Evolutionary conservation across 148 eudicot species (phyloP).

Genomic region (Cornus florida): DNA sequence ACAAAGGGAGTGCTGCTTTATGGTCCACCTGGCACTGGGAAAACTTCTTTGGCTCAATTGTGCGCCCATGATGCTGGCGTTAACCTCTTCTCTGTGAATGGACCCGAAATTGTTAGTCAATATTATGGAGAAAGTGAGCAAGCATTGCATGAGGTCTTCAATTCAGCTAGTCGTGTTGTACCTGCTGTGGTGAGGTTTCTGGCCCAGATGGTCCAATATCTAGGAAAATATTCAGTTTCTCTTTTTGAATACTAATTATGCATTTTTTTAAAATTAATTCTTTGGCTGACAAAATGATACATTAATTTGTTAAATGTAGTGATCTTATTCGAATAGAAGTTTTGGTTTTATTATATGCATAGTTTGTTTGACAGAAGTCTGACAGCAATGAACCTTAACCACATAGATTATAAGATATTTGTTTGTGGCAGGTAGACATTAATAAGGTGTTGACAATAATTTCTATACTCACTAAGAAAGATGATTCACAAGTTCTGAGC

Average conservation of each 20-base stretch:
- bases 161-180: constrained; percentile 66
- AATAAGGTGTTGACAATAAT: not conserved
- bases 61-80: constrained; percentile 84
- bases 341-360: not conserved
- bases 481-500: too few species aligned
- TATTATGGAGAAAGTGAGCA: constrained; percentile 87
- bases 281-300: constrained; percentile 6
- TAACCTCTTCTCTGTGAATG: constrained; percentile 74
- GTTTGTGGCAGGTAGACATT: not conserved
- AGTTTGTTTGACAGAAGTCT: not conserved
- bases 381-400: not conserved
- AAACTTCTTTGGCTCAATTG: constrained; percentile 76
- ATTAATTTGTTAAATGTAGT: not conserved
- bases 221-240: not conserved
- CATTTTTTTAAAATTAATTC: not conserved
- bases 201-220: not conserved
- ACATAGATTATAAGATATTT: not conserved
- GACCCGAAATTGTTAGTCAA: constrained; percentile 80
- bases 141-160: constrained; percentile 73
- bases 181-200: constrained; percentile 85
- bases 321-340: not conserved
- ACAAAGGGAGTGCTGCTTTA: constrained; percentile 96
- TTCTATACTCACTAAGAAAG: not conserved
- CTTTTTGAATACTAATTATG: not conserved
- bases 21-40: constrained; percentile 97